Conservation (phyloP, 257 asterid species). For the Penstemon newberryi region DNA sequence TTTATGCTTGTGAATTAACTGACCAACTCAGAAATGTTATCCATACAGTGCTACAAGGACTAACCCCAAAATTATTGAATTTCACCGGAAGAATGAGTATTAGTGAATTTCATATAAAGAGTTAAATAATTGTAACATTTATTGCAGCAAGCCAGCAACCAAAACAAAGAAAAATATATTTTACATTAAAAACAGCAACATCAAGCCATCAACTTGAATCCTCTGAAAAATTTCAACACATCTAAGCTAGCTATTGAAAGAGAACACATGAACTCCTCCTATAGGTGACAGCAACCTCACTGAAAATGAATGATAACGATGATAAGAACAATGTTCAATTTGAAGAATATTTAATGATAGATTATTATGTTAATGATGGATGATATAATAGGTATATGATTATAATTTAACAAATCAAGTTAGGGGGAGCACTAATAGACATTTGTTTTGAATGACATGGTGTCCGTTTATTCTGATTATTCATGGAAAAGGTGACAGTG, state of each 20-base stretch:
- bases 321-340: background rate
- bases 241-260: conserved; percentile 18
- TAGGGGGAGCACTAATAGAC: too few relatives aligned
- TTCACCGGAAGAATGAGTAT: conserved; percentile 20
- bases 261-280: conserved; percentile 28
- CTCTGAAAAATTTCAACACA: background rate
- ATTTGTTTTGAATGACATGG: too few relatives aligned
- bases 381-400: too few relatives aligned
- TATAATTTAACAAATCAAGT: too few relatives aligned
- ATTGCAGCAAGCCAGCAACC: conserved; percentile 24
- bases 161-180: background rate
- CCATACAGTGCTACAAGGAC: conserved; percentile 9
- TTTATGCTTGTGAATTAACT: conserved; percentile 1
- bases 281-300: conserved; percentile 20
- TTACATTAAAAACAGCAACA: conserved; percentile 29
- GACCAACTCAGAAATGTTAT: conserved; percentile 15
- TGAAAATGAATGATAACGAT: conserved; percentile 15
- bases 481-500: too few relatives aligned
- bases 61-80: conserved; percentile 10
- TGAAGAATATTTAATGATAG: too few relatives aligned
- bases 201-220: conserved; percentile 17
- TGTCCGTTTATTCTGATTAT: too few relatives aligned
- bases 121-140: conserved; percentile 22
- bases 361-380: too few relatives aligned
- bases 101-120: conserved; percentile 24